phyloP scores from a whole-genome alignment of 352 stramenopile genomes.

The Phytophthora citricola region DNA sequence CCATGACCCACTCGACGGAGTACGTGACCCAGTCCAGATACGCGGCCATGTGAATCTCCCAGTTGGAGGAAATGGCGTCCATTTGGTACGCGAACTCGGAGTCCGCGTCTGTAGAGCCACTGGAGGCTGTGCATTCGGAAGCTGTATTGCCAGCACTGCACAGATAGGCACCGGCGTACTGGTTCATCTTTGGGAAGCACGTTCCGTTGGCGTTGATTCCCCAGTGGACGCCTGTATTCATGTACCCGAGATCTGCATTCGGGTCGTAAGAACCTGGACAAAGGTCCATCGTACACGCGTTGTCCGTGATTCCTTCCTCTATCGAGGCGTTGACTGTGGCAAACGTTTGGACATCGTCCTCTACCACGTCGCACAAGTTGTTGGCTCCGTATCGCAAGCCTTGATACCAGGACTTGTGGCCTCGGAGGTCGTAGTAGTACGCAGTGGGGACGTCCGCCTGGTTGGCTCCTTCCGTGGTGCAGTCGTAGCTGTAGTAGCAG shows the following conservation, averaged over 20 bases:
- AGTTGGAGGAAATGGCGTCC: slow-evolving; percentile 93
- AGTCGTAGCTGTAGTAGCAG: slow-evolving; percentile 42
- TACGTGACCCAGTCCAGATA: slow-evolving; percentile 51
- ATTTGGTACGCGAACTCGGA: slow-evolving; percentile 69
- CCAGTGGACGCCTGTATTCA: slow-evolving; percentile 37
- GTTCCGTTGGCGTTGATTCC: slow-evolving; percentile 31
- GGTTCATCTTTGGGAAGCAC: slow-evolving; percentile 38
- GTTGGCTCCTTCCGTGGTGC: slow-evolving; percentile 38
- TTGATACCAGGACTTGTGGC: slow-evolving; percentile 34
- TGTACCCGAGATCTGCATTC: slow-evolving; percentile 36
- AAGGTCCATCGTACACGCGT: slow-evolving; percentile 31
- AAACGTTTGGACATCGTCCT: slow-evolving; percentile 30
- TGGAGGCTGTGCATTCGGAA: slow-evolving; percentile 25
- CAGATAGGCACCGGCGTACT: slow-evolving; percentile 40
- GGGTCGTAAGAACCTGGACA: slow-evolving; percentile 41
- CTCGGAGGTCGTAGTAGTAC: slow-evolving; percentile 38
- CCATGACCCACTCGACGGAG: slow-evolving; percentile 14
- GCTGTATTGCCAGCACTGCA: slow-evolving; percentile 45
- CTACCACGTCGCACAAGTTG: slow-evolving; percentile 34
- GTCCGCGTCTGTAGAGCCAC: slow-evolving; percentile 23
- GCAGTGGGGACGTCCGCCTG: slow-evolving; percentile 32
- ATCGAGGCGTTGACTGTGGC: slow-evolving; percentile 32
- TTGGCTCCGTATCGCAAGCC: slow-evolving; percentile 43
- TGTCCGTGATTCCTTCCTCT: slow-evolving; percentile 36
- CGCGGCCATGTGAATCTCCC: slow-evolving; percentile 73